Evolutionary conservation across 208 protist genomes (phyloP), one percentile per base, ranked within the genome.

Genomic region (Trypanosoma vivax): DNA sequence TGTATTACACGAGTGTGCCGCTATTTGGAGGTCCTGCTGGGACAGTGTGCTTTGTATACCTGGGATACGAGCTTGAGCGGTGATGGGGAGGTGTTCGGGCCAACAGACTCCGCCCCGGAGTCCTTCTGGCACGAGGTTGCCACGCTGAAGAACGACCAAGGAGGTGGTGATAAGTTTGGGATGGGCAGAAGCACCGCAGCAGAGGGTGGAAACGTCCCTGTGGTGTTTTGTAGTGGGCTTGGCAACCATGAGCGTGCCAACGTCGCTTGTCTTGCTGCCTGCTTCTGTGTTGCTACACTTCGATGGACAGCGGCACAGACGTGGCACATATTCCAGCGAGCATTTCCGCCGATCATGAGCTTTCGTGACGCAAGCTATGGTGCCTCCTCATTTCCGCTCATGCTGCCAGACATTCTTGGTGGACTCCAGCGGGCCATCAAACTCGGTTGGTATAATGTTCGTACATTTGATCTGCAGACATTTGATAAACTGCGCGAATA

Each of bases 281-380:
- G 70, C 48, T 96, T 86, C 56, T 76, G 68, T 41, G 58, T 97
- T 7, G 34, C 90, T 16, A 60, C 48, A 18, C 69, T 94, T 2
- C 60, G 79, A 16, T 77, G 65, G 65, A 70, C 83, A 3, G 63
- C 87, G 1, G 57, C 73, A 18, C 63, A 80, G 24, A 90, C 86
- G 25, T 82, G 60, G 43, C 43, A 43, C 13, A 56, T 78, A 5
- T 80, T 96, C 48, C 45, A 58, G 6, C 23, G 39, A 9, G 35
- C 88, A 18, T 86, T 92, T 46, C 92, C 92, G 13, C 75, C 88
- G 14, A 68, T 97, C 14, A 53, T 87, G 16, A 71, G 94, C 19
- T 98, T 96, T 72, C 76, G 96, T 31, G 96, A 98, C 63, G 96
- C 96, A 9, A 94, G 83, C 43, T 72, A 75, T 35, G 86, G 90